phyloP scores from a whole-genome alignment of 176 grass and related monocot genomes.

The Avena insularis region DNA sequence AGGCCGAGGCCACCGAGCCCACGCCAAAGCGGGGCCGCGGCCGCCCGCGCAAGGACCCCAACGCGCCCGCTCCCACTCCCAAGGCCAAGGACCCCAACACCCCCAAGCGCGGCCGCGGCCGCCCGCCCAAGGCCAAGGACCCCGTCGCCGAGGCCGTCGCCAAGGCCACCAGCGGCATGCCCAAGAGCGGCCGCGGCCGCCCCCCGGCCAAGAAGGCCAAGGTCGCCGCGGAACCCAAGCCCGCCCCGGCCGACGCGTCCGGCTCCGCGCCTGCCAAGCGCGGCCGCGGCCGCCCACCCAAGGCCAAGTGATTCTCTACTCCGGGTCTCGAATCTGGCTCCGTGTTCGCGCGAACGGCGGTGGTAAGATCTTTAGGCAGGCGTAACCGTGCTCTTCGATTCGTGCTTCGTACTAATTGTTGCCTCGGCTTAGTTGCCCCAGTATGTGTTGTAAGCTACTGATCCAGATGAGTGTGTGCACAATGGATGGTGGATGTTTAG shows the following conservation, averaged over 20 bases:
- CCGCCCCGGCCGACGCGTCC: background rate
- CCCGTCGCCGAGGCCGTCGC: conserved; percentile 37
- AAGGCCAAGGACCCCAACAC: conserved; percentile 26
- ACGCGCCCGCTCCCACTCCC: background rate
- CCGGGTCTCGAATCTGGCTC: conserved; percentile 4
- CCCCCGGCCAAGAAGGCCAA: conserved; percentile 62
- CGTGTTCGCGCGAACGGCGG: background rate
- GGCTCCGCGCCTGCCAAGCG: conserved; percentile 51
- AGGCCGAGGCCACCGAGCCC: conserved; percentile 23
- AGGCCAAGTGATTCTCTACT: conserved; percentile 36
- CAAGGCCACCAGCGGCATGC: conserved; percentile 57
- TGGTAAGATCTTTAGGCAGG: conserved; percentile 15
- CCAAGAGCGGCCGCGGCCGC: conserved; percentile 50
- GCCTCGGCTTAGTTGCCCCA: conserved; percentile 24
- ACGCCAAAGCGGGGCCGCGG: conserved; percentile 70
- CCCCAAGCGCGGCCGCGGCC: conserved; percentile 30
- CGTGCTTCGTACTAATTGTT: conserved; percentile 37
- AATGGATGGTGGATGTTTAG: conserved; percentile 31
- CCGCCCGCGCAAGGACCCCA: conserved; percentile 61
- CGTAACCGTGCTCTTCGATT: conserved; percentile 23
- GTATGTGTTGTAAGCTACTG: conserved; percentile 51
- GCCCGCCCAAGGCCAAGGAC: conserved; percentile 61
- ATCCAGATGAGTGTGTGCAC: conserved; percentile 39
- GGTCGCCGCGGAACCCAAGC: background rate
- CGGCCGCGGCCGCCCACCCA: conserved; percentile 75